A percentile compares a stretch with the other conserved stretches of the same genome.
phyloP scores from a whole-genome alignment of 1,284 basidiomycete species.

The Rhodotorula sp. region DNA sequence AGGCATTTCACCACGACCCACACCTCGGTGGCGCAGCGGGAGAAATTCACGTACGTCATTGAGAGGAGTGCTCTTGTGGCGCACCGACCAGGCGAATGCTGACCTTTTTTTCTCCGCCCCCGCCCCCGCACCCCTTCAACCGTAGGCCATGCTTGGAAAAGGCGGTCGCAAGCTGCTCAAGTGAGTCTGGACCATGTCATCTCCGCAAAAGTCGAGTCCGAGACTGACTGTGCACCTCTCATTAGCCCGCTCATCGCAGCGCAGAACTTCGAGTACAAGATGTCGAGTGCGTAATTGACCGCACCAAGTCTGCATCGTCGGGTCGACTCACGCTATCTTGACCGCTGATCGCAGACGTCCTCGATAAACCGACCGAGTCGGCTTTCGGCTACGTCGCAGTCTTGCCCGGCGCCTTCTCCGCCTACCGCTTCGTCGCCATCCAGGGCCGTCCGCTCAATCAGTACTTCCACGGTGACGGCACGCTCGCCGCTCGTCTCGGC shows the following conservation, averaged over 20 bases:
- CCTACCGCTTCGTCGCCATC: constrained; percentile 88
- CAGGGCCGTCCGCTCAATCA: constrained; percentile 89
- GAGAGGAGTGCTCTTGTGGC: not conserved
- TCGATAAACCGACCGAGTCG: constrained; percentile 88
- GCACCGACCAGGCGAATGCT: not conserved
- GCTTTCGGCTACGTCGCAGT: constrained; percentile 86
- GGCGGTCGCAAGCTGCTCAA: constrained; percentile 88
- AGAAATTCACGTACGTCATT: constrained; percentile 45
- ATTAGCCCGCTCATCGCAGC: constrained; percentile 75
- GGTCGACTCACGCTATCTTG: not conserved
- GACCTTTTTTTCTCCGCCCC: too few species aligned
- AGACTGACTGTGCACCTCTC: not conserved
- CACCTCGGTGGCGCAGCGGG: constrained; percentile 92
- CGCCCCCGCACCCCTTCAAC: too few species aligned
- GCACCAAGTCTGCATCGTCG: constrained; percentile 46
- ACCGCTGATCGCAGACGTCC: constrained; percentile 53
- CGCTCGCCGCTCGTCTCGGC: constrained; percentile 61
- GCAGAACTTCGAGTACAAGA: constrained; percentile 97
- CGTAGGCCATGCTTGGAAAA: constrained; percentile 72
- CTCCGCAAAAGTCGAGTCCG: accelerated
- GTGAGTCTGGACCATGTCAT: not conserved
- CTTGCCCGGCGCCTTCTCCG: constrained; percentile 93
- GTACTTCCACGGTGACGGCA: constrained; percentile 97
- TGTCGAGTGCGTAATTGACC: constrained; percentile 59
- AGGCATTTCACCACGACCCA: constrained; percentile 78